phyloP scores from a whole-genome alignment of 179 eudicot genomes.

The Vitellaria paradoxa region DNA sequence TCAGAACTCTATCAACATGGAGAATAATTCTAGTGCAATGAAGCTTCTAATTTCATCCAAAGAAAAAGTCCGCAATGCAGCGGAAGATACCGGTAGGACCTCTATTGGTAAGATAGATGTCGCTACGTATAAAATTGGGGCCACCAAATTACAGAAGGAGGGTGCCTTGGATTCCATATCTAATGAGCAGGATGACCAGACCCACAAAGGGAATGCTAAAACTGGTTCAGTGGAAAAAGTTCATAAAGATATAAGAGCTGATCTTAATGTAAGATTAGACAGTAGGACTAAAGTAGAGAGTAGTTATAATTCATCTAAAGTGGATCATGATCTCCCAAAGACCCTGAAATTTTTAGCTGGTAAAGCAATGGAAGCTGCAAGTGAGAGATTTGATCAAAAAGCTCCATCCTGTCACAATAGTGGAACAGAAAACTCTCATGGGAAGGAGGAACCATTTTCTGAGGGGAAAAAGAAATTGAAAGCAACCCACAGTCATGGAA shows the following conservation, averaged over 20 bases:
- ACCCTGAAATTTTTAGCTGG: conserved; percentile 12
- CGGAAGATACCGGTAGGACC: conserved; percentile 9
- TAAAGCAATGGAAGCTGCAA: conserved; percentile 1
- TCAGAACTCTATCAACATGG: conserved; percentile 8
- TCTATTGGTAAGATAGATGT: not conserved
- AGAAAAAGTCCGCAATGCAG: not conserved
- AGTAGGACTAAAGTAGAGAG: conserved; percentile 16
- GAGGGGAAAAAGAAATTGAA: conserved; percentile 31
- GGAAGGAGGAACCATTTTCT: conserved; percentile 20
- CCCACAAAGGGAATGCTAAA: conserved; percentile 13
- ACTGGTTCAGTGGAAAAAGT: conserved; percentile 16
- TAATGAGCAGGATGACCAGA: conserved; percentile 6
- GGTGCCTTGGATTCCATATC: conserved; percentile 21
- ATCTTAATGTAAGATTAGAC: conserved; percentile 16
- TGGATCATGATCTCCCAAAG: conserved; percentile 11
- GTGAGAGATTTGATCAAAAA: conserved; percentile 17
- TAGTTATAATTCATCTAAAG: not conserved
- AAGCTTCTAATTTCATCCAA: not conserved
- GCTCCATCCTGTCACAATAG: conserved; percentile 7
- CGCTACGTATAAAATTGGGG: not conserved
- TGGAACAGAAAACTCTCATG: conserved; percentile 14
- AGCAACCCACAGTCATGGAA: conserved; percentile 22
- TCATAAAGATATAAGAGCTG: conserved; percentile 15
- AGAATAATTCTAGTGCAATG: conserved; percentile 15
- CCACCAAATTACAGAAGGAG: conserved; percentile 26